Percentiles rank a stretch among this genome's conserved stretches.
phyloP scores from a whole-genome alignment of 2,329 filamentous ascomycete species.

The Aspergillus spinulosporus region DNA sequence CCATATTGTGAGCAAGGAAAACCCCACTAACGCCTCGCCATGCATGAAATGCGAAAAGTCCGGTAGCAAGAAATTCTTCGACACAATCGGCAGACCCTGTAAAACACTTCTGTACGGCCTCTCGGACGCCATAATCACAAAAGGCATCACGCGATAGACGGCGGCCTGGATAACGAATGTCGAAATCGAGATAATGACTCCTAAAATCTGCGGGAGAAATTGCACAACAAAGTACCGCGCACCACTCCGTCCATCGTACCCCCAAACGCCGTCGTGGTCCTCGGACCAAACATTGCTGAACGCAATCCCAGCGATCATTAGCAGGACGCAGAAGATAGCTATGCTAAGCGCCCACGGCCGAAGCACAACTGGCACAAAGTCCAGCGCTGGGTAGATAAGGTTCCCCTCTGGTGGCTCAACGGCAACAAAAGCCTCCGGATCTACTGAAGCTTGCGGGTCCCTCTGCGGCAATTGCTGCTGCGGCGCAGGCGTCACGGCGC shows the following conservation, averaged over 20 bases:
- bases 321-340: conserved; percentile 61
- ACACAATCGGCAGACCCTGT: conserved; percentile 60
- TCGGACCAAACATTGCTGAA: conserved; percentile 71
- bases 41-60: conserved; percentile 66
- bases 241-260: conserved; percentile 69
- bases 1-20: conserved; percentile 71
- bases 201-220: conserved; percentile 77
- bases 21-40: conserved; percentile 66
- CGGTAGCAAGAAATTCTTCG: conserved; percentile 67
- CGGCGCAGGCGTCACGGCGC: conserved; percentile 35
- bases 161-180: conserved; percentile 72
- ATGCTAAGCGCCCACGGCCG: conserved; percentile 64
- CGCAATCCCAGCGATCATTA: conserved; percentile 71
- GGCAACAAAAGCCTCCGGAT: conserved; percentile 50
- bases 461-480: conserved; percentile 26
- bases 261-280: conserved; percentile 63
- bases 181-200: conserved; percentile 71
- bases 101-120: conserved; percentile 62
- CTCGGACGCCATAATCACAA: conserved; percentile 71
- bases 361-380: conserved; percentile 71
- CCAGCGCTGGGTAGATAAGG: conserved; percentile 56
- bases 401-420: conserved; percentile 47
- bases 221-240: conserved; percentile 81
- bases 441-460: conserved; percentile 23
- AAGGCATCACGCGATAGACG: conserved; percentile 75